phyloP scores from a whole-genome alignment of 2,329 filamentous ascomycete genomes.

The Aspergillus sp. region DNA sequence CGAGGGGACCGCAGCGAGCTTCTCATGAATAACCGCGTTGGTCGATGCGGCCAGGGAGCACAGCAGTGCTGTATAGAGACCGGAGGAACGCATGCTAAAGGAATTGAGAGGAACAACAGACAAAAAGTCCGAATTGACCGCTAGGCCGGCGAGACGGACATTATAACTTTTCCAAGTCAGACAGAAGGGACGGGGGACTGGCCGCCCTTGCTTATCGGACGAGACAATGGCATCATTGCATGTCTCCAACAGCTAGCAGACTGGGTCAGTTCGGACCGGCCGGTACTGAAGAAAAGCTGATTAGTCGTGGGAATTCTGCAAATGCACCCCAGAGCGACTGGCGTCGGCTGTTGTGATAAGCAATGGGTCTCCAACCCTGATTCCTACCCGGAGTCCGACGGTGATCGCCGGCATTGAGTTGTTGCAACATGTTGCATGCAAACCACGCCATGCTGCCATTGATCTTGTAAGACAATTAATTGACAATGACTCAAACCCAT shows the following conservation, averaged over 20 bases:
- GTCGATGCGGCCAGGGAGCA: constrained; percentile 3
- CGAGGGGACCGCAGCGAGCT: constrained; percentile 1
- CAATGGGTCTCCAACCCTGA: constrained; percentile 1
- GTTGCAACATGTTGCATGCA: not conserved
- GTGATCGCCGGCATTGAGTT: not conserved
- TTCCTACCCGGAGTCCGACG: constrained; percentile 3
- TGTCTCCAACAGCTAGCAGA: not conserved
- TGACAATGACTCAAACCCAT: not conserved
- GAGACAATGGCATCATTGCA: not conserved
- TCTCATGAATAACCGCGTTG: constrained; percentile 1
- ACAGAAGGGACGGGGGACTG: not conserved
- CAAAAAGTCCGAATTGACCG: not conserved
- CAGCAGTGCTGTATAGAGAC: constrained; percentile 6
- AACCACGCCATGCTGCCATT: not conserved
- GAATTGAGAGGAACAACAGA: not conserved
- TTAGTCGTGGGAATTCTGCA: not conserved
- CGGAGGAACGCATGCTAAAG: constrained; percentile 4
- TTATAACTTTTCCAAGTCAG: not conserved
- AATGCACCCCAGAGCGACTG: not conserved
- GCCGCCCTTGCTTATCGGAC: constrained; percentile 2
- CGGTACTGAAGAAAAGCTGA: not conserved
- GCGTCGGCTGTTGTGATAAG: constrained; percentile 8
- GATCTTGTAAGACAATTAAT: not conserved
- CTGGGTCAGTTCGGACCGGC: not conserved
- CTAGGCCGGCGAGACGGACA: not conserved